Evolutionary conservation across 2,329 filamentous ascomycete species (phyloP).

Genomic region (Huntiella abstrusa): DNA sequence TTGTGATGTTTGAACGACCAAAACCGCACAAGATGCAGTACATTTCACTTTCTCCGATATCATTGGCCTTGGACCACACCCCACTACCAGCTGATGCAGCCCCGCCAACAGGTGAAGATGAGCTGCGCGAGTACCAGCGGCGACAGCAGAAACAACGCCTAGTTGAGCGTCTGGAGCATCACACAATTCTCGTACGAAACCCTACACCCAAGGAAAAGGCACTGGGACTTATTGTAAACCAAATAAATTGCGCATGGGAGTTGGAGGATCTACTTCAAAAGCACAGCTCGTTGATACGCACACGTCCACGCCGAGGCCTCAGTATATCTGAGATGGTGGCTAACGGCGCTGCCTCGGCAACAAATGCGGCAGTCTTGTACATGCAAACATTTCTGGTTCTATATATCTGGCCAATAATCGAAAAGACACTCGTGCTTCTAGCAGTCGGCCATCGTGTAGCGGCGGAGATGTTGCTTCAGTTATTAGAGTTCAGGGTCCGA

Average conservation of each 20-base stretch:
- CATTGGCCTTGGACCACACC: constrained; percentile 67
- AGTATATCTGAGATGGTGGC: constrained; percentile 91
- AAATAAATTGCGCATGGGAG: constrained; percentile 93
- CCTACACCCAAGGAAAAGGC: constrained; percentile 69
- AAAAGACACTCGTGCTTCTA: constrained; percentile 52
- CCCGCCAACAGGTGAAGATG: constrained; percentile 33
- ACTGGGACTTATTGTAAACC: constrained; percentile 65
- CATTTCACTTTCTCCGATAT: constrained; percentile 76
- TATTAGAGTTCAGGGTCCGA: constrained; percentile 71
- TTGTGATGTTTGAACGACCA: constrained; percentile 77
- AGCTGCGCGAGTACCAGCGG: constrained; percentile 48
- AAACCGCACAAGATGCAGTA: constrained; percentile 86
- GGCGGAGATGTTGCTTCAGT: constrained; percentile 57
- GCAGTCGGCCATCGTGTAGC: constrained; percentile 63
- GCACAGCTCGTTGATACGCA: constrained; percentile 71
- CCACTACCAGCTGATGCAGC: constrained; percentile 19
- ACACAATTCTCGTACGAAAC: constrained; percentile 61
- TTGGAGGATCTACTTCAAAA: constrained; percentile 70
- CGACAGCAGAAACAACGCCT: constrained; percentile 41
- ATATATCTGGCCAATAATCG: constrained; percentile 63
- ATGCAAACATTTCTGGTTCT: constrained; percentile 52
- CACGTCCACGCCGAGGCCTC: constrained; percentile 61
- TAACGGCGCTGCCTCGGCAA: constrained; percentile 74
- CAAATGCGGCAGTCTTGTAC: constrained; percentile 51
- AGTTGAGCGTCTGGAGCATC: constrained; percentile 62